Evolutionary conservation across 805 yeast species (phyloP).

Genomic region (Saccharomyces eubayanus): DNA sequence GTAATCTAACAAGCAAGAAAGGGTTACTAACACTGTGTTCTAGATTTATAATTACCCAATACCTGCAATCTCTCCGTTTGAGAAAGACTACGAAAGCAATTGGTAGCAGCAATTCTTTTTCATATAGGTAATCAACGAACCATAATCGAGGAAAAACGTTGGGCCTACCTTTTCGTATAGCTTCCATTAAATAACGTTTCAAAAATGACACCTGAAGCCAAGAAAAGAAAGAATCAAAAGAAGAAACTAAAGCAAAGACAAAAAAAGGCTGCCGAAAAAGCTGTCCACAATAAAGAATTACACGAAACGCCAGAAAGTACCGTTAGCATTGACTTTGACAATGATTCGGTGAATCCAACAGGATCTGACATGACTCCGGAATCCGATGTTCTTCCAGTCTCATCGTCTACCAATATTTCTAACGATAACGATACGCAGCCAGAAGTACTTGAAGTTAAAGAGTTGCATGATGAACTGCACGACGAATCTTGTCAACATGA

Average conservation of each 20-base stretch:
- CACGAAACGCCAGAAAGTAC: background rate
- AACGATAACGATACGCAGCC: background rate
- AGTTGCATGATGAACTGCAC: background rate
- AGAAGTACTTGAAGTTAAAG: background rate
- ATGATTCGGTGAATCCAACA: background rate
- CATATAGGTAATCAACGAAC: background rate
- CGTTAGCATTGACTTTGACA: background rate
- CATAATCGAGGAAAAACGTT: background rate
- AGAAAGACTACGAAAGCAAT: background rate
- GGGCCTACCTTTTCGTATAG: conserved; percentile 1
- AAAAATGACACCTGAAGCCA: conserved; percentile 28
- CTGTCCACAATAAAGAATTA: background rate
- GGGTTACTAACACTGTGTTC: background rate
- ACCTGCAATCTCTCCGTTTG: background rate
- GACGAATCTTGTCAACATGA: background rate
- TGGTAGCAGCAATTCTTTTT: background rate
- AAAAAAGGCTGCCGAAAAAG: conserved; percentile 20
- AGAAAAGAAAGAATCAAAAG: conserved; percentile 29
- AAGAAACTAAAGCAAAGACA: conserved; percentile 29
- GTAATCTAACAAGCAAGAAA: background rate
- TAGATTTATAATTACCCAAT: background rate
- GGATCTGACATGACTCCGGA: background rate
- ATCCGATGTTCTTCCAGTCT: background rate
- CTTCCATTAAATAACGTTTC: background rate
- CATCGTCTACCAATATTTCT: background rate